Base-by-base conservation (phyloP, 306 rosid species). In the Cicer cuneatum region DNA sequence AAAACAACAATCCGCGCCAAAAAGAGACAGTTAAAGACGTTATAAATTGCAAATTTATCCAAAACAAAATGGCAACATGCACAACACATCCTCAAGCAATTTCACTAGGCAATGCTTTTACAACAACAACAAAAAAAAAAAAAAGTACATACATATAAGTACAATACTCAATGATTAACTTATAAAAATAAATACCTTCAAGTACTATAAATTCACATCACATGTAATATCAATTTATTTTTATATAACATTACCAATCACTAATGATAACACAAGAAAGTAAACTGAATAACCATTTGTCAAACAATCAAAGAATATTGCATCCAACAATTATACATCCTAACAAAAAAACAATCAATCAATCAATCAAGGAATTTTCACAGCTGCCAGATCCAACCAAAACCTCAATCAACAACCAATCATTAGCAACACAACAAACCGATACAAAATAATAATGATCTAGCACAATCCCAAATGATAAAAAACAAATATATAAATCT, bases 351-450 rank as follows among this genome's bases (percentile, higher is more conserved):
- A 43, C 71, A 75, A 39, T n/a, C 67, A 35, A 60, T 5, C 61
- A 41, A 40, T 58, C 47, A 21, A 35, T 14, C 35, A 38, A 13
- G 10, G 46, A 47, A 84, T 45, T 70, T 52, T 51, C 76, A 33
- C 54, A 13, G 66, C 82, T 54, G 53, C 58, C 71, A 61, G 86
- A 86, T 86, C 90, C 88, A 78, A 85, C 63, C 74, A 74, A 74
- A 80, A 65, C 77, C 52, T 41, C 41, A 71, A 66, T 13, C 70
- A 65, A 66, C 18, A 43, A 74, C 48, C 51, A 52, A 76, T 73
- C 38, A 63, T 58, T 53, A 56, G 24, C 51, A 57, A 37, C 75
- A 53, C 43, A 24, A 19, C 35, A 39, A 54, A 66, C 48, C 68
- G 42, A 53, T 1, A 15, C 72, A 72, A 52, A 82, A 66, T 42